Evolutionary conservation across 257 asterid species (phyloP).

Genomic region (Galeopsis tetrahit): DNA sequence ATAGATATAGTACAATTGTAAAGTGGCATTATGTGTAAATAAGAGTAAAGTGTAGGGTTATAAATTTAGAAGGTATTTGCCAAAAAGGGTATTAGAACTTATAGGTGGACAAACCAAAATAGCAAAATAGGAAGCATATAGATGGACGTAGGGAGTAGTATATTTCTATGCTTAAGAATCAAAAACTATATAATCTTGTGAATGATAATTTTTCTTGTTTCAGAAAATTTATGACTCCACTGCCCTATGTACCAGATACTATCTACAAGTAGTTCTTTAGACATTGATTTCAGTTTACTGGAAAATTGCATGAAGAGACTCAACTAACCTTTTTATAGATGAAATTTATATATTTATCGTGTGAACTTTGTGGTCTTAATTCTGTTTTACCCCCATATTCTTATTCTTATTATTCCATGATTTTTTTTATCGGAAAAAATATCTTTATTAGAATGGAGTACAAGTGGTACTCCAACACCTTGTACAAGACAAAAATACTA

Average conservation of each 20-base stretch:
- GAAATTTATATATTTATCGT: background rate
- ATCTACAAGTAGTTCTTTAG: background rate
- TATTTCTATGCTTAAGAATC: background rate
- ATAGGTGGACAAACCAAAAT: too few relatives aligned
- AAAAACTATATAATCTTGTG: too few relatives aligned
- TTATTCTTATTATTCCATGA: background rate
- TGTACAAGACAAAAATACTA: too few relatives aligned
- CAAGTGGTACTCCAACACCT: too few relatives aligned
- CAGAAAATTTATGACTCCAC: background rate
- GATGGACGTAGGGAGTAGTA: background rate
- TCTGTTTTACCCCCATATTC: constrained; percentile 17
- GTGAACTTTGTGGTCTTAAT: constrained; percentile 22
- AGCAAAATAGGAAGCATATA: too few relatives aligned
- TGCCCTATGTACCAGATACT: background rate
- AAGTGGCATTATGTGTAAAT: too few relatives aligned
- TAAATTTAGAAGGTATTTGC: too few relatives aligned
- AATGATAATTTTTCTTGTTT: background rate
- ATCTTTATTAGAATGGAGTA: too few relatives aligned
- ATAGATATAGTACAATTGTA: too few relatives aligned
- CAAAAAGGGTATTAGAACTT: too few relatives aligned
- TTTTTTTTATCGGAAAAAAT: too few relatives aligned
- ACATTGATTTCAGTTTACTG: background rate
- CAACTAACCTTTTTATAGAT: background rate
- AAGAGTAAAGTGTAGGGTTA: too few relatives aligned
- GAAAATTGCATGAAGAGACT: constrained; percentile 9